A percentile compares a stretch with the other conserved stretches of the same genome.
These are phyloP conservation scores for Coemansia aciculifera DNA, from an alignment of 192 early-diverging fungal species.

Conservation along the genomic window DNA sequence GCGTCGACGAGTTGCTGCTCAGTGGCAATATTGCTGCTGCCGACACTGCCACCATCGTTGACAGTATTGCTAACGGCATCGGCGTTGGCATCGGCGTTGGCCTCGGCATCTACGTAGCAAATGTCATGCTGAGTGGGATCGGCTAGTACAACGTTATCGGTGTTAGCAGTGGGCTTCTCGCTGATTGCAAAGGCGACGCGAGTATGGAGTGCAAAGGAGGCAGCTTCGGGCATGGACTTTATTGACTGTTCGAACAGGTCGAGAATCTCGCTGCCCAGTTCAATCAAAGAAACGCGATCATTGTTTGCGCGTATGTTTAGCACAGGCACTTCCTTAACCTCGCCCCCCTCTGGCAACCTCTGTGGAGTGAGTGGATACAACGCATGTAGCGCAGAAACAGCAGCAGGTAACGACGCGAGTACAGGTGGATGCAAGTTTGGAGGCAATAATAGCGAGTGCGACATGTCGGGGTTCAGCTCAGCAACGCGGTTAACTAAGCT, in stretches of 20 bases:
- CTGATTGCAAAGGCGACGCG: not conserved
- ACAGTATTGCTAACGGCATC: not conserved
- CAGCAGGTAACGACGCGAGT: not conserved
- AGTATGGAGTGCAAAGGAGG: not conserved
- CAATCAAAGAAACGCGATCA: not conserved
- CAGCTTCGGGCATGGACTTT: not conserved
- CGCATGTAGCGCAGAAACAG: not conserved
- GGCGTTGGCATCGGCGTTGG: not conserved
- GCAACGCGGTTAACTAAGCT: constrained; percentile 4
- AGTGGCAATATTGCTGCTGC: not conserved
- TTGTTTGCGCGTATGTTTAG: not conserved
- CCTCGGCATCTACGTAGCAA: not conserved
- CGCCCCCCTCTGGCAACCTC: not conserved
- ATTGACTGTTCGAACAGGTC: not conserved
- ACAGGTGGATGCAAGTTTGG: not conserved
- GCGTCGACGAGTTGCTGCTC: not conserved
- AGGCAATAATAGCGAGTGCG: constrained; percentile 3
- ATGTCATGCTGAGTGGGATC: not conserved
- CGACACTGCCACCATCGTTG: not conserved
- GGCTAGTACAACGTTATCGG: not conserved
- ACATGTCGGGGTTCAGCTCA: not conserved
- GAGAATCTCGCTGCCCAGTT: not conserved
- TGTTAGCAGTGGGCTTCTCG: not conserved
- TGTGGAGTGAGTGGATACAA: not conserved
- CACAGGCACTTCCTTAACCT: not conserved